Evolutionary conservation across 2,329 filamentous ascomycete species (phyloP).

Genomic region (Aureobasidium sp.): DNA sequence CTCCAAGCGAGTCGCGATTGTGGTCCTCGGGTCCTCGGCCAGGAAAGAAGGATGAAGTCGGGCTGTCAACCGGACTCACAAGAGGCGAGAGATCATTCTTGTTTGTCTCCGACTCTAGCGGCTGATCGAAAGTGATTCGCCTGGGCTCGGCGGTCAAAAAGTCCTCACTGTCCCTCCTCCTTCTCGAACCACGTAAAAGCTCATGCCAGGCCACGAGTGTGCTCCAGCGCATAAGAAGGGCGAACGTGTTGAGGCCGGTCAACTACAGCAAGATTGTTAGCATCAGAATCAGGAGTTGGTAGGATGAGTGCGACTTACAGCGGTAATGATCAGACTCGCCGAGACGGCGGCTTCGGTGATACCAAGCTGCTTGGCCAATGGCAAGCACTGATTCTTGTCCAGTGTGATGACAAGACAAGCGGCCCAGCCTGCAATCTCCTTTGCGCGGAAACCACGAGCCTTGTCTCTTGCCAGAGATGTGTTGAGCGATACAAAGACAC

Average conservation of each 20-base stretch:
- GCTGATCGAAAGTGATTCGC: constrained; percentile 7
- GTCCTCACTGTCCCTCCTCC: neutral
- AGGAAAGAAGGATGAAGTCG: neutral
- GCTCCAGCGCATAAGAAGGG: constrained; percentile 67
- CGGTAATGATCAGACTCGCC: constrained; percentile 65
- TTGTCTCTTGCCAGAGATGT: constrained; percentile 45
- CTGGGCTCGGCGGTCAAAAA: neutral
- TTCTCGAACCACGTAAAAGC: constrained; percentile 32
- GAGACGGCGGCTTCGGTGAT: constrained; percentile 63
- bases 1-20: constrained; percentile 1
- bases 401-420: constrained; percentile 50
- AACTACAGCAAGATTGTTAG: constrained; percentile 41
- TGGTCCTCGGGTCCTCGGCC: neutral
- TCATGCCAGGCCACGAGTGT: constrained; percentile 74
- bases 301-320: constrained; percentile 44
- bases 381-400: constrained; percentile 58
- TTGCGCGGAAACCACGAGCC: constrained; percentile 36
- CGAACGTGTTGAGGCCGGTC: constrained; percentile 70
- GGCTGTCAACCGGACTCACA: neutral
- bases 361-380: constrained; percentile 51
- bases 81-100: constrained; percentile 4
- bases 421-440: constrained; percentile 55
- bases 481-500: constrained; percentile 72
- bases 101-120: neutral
- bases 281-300: neutral